Base-by-base conservation (phyloP, 305 asterid genomes). In the Solanum hybrid region DNA sequence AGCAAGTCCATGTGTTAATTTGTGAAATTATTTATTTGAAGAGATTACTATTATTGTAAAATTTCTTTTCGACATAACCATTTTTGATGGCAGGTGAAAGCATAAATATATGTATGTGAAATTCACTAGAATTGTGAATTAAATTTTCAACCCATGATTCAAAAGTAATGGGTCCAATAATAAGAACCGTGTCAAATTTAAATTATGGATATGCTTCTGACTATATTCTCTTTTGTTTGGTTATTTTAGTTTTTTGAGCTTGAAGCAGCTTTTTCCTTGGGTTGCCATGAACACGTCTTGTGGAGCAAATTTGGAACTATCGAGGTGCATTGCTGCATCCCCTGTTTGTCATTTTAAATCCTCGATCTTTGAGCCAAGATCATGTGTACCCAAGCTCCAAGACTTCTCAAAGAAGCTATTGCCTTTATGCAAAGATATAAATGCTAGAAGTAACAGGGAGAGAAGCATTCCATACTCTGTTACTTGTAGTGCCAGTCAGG, bases 281-380 rank as follows among this genome's bases (percentile, higher is more conserved):
- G 87, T 22, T 86, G 24, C 0, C 12, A 2, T 42, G 12, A 40
- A 17, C 85, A 86, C 92, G 27, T 88, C 93, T 86, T 92, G 90
- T 92, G 89, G 91, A 92, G 91, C 93, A 77, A 93, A 89, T 85
- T n/a, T 92, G 26, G 95, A 93, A 26, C 78, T 94, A 73, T 90
- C 94, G n/a, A 79, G 78, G 11, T 89, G 93, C 89, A 88, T 91
- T 66, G 82, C 92, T 77, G 94, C 75, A 29, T 35, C 76, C 86
- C 66, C 40, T 15, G 69, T 36, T 36, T 86, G 88, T 81, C 75
- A 26, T 42, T 27, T n/a, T 9, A 91, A 90, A 84, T 85, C 60
- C 34, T 38, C 76, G 66, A 88, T 89, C 76, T 80, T 29, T 72
- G 88, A 88, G 14, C 88, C 91, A 36, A 88, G 72, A 88, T 77